Conservation (phyloP, 1,139 yeast species). For the Diutina neorugosa region DNA sequence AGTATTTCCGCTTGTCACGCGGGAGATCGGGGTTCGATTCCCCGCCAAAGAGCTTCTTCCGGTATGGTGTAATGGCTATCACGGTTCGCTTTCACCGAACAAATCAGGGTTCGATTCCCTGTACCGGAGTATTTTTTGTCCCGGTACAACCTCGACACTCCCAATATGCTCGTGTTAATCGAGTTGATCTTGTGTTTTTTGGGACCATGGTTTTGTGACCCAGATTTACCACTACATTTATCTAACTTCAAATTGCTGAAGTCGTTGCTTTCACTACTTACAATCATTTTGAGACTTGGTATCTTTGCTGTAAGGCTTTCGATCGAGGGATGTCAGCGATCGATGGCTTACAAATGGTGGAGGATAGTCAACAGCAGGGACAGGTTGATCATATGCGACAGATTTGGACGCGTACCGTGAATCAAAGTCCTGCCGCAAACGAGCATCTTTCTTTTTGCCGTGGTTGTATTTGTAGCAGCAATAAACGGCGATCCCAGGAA, state of each 20-base stretch:
- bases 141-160: too few species aligned
- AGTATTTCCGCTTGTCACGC: conserved; percentile 3
- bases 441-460: conserved; percentile 1
- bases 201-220: too few species aligned
- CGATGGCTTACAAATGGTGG: not conserved
- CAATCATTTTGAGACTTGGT: too few species aligned
- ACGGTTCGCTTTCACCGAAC: conserved; percentile 79
- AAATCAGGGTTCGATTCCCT: conserved; percentile 79
- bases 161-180: too few species aligned
- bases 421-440: not conserved
- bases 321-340: not conserved
- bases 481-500: not conserved
- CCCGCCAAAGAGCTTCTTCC: conserved; percentile 18
- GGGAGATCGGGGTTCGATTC: conserved; percentile 3
- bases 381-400: not conserved
- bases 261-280: conserved; percentile 5
- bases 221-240: too few species aligned
- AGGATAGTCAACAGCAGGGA: not conserved
- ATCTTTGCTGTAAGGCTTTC: too few species aligned
- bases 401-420: not conserved
- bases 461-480: not conserved
- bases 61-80: conserved; percentile 76
- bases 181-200: too few species aligned
- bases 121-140: conserved; percentile 48
- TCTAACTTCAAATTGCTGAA: too few species aligned